These are phyloP conservation scores for Westerdykella aurantiaca DNA, from an alignment of 2,329 filamentous ascomycete species.

Conservation along the genomic window DNA sequence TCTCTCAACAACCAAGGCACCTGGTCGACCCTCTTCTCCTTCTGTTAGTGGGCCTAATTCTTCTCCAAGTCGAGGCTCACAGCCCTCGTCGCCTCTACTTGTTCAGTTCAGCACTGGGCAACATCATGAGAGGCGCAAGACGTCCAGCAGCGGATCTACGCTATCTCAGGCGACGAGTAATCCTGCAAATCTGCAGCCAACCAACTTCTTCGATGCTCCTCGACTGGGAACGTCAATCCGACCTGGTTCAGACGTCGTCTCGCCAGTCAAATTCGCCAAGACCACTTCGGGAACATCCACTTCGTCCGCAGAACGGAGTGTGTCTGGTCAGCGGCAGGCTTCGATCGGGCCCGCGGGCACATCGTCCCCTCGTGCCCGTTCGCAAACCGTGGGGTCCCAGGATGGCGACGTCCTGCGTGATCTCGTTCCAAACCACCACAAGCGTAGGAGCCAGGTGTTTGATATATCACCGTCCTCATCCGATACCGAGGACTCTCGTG, in stretches of 20 bases:
- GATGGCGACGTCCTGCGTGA: conserved; percentile 75
- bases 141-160: conserved; percentile 80
- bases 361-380: conserved; percentile 64
- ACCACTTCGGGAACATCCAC: conserved; percentile 41
- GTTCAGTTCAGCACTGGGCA: conserved; percentile 90
- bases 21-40: conserved; percentile 71
- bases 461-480: conserved; percentile 97
- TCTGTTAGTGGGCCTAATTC: conserved; percentile 76
- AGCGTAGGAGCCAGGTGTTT: conserved; percentile 88
- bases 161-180: conserved; percentile 70
- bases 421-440: conserved; percentile 64
- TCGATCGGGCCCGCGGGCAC: conserved; percentile 18
- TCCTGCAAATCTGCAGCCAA: conserved; percentile 59
- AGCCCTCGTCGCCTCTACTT: conserved; percentile 83
- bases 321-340: conserved; percentile 28
- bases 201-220: conserved; percentile 65
- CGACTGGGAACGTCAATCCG: conserved; percentile 52
- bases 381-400: conserved; percentile 88
- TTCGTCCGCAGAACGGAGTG: conserved; percentile 43
- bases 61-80: conserved; percentile 80
- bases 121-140: conserved; percentile 78
- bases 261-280: conserved; percentile 47
- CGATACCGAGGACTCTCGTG: conserved; percentile 90
- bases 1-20: conserved; percentile 73
- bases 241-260: conserved; percentile 49